Conservation (phyloP, 2,329 filamentous ascomycete genomes). For the Hypoxylon sp. region DNA sequence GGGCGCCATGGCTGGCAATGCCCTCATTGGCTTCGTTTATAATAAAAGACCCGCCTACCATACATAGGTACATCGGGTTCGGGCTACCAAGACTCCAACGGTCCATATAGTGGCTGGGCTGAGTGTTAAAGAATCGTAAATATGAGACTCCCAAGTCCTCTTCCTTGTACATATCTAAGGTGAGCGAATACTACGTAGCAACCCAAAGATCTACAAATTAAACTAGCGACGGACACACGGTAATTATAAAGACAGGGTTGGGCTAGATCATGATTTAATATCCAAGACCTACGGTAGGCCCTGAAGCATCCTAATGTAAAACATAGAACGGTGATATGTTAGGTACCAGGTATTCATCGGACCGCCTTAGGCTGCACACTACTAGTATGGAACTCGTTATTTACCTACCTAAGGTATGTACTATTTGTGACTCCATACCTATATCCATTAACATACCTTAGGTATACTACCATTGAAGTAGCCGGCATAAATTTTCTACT, state of each 20-base stretch:
- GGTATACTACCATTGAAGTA: not conserved
- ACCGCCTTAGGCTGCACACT: not conserved
- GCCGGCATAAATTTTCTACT: not conserved
- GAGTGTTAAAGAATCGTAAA: not conserved
- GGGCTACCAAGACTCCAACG: not conserved
- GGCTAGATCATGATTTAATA: not conserved
- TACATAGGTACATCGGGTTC: not conserved
- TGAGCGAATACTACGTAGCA: slow-evolving; percentile 8
- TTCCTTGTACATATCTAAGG: not conserved
- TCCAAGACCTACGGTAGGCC: not conserved
- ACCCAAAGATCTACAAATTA: not conserved
- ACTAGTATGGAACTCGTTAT: not conserved
- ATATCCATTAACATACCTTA: not conserved
- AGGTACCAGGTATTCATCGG: not conserved
- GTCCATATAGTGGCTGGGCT: not conserved
- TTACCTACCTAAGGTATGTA: not conserved
- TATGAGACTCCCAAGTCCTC: not conserved
- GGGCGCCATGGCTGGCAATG: not conserved
- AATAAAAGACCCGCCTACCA: slow-evolving; percentile 4
- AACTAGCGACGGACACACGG: not conserved
- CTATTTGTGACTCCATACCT: not conserved
- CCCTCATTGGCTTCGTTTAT: slow-evolving; percentile 5
- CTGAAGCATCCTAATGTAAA: not conserved
- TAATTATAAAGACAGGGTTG: slow-evolving; percentile 1
- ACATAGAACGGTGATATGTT: not conserved